phyloP scores from a whole-genome alignment of 139 green algal genomes.

The Nannochloris sp. region DNA sequence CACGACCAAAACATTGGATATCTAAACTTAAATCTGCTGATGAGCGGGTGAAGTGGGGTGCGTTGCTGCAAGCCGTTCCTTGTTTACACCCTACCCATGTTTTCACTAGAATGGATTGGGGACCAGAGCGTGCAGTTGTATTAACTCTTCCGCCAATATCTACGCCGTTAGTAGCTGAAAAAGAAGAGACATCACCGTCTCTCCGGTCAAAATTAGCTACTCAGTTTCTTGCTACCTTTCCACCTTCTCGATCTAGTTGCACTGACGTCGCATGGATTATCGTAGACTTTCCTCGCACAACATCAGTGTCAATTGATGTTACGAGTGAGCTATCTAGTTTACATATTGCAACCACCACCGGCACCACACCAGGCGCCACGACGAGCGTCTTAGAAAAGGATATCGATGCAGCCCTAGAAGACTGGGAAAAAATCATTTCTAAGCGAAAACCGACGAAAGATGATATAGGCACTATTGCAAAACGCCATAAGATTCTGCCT shows the following conservation, averaged over 20 bases:
- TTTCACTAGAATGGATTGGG: constrained; percentile 8
- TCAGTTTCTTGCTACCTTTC: constrained; percentile 18
- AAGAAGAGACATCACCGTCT: no score
- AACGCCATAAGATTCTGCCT: constrained; percentile 4
- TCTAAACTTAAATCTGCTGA: constrained; percentile 17
- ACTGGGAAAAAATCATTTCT: constrained; percentile 11
- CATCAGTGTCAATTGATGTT: not conserved
- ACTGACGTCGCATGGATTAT: constrained; percentile 28
- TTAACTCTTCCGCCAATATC: not conserved
- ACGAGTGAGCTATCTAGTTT: no score
- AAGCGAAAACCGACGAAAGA: not conserved
- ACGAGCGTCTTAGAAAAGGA: constrained; percentile 9
- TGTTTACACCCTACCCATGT: constrained; percentile 29
- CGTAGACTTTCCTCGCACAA: not conserved
- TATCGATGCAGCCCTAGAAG: constrained; percentile 17
- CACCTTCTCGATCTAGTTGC: constrained; percentile 18
- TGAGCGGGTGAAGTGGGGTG: constrained; percentile 4
- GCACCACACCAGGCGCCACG: not conserved
- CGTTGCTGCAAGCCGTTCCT: constrained; percentile 22
- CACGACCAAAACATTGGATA: constrained; percentile 9
- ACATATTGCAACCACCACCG: no score
- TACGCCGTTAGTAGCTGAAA: not conserved
- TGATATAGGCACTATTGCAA: constrained; percentile 16
- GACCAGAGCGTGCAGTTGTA: constrained; percentile 27
- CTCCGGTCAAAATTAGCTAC: no score